These are phyloP conservation scores for Typha latifolia DNA, from an alignment of 176 grass and related monocot genomes.

Conservation along the genomic window DNA sequence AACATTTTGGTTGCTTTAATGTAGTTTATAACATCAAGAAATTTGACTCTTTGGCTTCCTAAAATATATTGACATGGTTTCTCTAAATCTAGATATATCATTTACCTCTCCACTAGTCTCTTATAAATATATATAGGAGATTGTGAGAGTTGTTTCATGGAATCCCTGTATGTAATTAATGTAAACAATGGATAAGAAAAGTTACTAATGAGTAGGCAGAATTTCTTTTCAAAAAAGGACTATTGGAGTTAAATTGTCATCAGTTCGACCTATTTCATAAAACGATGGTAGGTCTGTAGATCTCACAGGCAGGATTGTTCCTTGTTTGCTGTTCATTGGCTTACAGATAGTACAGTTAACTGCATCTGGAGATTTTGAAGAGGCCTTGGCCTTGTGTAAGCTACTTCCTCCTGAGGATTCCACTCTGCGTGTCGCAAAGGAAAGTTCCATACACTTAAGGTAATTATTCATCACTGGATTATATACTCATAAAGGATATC, in stretches of 20 bases:
- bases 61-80: no score
- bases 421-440: conserved; percentile 80
- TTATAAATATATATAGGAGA: no score
- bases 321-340: conserved; percentile 13
- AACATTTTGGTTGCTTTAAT: no score
- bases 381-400: conserved; percentile 90
- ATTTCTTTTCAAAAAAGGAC: not conserved
- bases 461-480: conserved; percentile 20
- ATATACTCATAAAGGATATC: not conserved
- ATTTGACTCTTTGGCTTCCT: no score
- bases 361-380: conserved; percentile 95
- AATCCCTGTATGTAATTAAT: no score
- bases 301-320: not conserved
- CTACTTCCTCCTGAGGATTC: conserved; percentile 97
- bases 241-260: not conserved
- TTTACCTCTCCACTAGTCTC: no score
- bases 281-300: not conserved
- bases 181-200: no score
- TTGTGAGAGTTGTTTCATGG: no score
- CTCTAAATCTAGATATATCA: no score
- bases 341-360: conserved; percentile 96
- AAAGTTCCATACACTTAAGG: conserved; percentile 99
- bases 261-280: not conserved
- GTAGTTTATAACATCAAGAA: no score
- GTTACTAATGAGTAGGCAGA: not conserved